Base-by-base conservation (phyloP, 345 rosid genomes). In the Microthlaspi erraticum region DNA sequence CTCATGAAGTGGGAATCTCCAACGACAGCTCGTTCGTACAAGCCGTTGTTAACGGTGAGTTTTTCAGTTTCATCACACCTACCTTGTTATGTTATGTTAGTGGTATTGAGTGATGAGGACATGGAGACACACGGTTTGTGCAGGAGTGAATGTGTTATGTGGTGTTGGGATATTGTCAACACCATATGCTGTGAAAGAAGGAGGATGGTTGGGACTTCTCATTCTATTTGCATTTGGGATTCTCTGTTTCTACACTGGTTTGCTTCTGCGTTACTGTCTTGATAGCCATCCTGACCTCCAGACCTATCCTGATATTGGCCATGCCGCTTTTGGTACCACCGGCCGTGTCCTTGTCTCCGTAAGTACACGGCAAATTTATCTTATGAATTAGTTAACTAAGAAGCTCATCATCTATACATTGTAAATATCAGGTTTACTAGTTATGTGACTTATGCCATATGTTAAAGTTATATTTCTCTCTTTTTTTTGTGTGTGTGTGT, bases 101-200 rank as follows among this genome's bases (percentile, higher is more conserved):
- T 56, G 29, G 16, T 0, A 10, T 9, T 14, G 7, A 45, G 54
- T 17, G 29, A 46, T 19, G 65, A 26, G 29, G 29, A 10, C 37
- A 31, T 33, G 33, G 1, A 55, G 0, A 7, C 31, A 71, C 29
- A 26, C 4, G 29, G 4, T 2, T 26, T 73, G 31, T 72, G 81
- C 77, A 88, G 96, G 98, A 23, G 72, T 93, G 74, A 93, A 93
- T 81, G 97, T 93, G 56, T 74, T 93, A 44, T 93, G 98, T 75
- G 98, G 98, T 70, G 98, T 93, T 56, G 98, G 98, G 59, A 85
- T 93, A 57, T 83, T 93, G 38, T 93, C 98, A 1, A 93, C 98
- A 20, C 86, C 97, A 14, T 93, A 78, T 80, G 98, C 98, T 45
- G 90, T 88, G 20, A 89, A 83, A 72, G 88, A 91, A 86, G 98